These are phyloP conservation scores for Heliocybe sulcata DNA, from an alignment of 1,284 basidiomycete species.

Conservation along the genomic window DNA sequence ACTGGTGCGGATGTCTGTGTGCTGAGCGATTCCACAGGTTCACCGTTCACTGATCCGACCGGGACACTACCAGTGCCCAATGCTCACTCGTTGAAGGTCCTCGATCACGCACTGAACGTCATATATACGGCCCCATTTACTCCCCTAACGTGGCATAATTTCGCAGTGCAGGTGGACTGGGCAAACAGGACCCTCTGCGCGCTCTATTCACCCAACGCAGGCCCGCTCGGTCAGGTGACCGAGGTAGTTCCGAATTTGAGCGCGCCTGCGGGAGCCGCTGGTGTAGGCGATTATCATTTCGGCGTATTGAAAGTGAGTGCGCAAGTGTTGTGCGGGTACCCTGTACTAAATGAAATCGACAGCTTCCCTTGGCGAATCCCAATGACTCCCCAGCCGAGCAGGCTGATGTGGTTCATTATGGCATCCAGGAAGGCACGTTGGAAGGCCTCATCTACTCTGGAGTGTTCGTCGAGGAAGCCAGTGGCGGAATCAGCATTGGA, in stretches of 20 bases:
- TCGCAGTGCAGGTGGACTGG: slow-evolving; percentile 53
- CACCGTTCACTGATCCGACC: slow-evolving; percentile 47
- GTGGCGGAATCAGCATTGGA: background rate
- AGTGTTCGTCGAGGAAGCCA: slow-evolving; percentile 38
- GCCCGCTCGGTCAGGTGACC: slow-evolving; percentile 32
- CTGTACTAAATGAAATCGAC: background rate
- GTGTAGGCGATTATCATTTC: slow-evolving; percentile 53
- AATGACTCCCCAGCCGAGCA: slow-evolving; percentile 36
- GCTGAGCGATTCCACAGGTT: slow-evolving; percentile 26
- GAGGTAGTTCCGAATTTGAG: slow-evolving; percentile 32
- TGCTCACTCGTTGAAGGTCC: slow-evolving; percentile 41
- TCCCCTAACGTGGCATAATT: slow-evolving; percentile 46
- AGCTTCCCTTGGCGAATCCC: slow-evolving; percentile 49
- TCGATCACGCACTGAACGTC: slow-evolving; percentile 43
- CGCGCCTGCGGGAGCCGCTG: slow-evolving; percentile 30
- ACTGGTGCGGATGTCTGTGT: background rate
- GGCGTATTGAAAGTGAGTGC: slow-evolving; percentile 44
- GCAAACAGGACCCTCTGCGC: slow-evolving; percentile 38
- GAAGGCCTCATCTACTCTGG: slow-evolving; percentile 53
- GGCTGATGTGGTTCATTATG: slow-evolving; percentile 47
- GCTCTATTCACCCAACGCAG: slow-evolving; percentile 38
- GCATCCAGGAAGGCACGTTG: slow-evolving; percentile 46
- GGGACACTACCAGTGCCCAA: slow-evolving; percentile 28
- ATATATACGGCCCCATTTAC: slow-evolving; percentile 43
- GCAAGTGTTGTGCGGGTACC: slow-evolving; percentile 6